Base-by-base conservation (phyloP, 2,329 filamentous ascomycete species). In the Paraphaeosphaeria sporulosa region DNA sequence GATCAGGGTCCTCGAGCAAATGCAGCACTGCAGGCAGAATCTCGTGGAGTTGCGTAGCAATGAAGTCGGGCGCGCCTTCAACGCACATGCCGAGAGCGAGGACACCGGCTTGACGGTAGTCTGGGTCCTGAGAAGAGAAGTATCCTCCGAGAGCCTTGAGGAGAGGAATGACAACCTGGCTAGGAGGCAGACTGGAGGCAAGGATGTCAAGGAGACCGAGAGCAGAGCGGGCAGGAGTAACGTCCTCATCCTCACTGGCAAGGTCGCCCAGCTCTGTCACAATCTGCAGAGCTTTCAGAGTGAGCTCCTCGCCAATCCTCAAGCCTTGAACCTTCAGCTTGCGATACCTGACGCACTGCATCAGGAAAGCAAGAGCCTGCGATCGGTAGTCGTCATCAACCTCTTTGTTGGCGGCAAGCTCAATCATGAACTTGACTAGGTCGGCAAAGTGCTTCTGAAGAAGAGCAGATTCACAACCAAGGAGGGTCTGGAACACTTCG, bases 31-130 rank as follows among this genome's bases (percentile, higher is more conserved):
- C 85, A 51, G 95, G 95, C 77, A 98, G 87, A 67, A 98, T 90
- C 66, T 90, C 87, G 72, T 90, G 86, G 64, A 98, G 87, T 80
- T 99, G 95, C 21, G 94, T 97, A 65, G 92, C 93, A 73, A 98
- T 93, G 80, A 98, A 99, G 78, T 99, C 95, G 17, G 95, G 95
- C 32, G 95, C 94, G 70, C 95, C 95, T 83, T 98, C 95, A 55
- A 97, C 94, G 70, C 92, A 94, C 83, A 94, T 96, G 61, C 94
- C 94, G 5, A 99, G 86, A 51, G 94, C 90, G 64, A 98, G 85
- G 74, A 98, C 95, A 79, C 92, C 94, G 57, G 94, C 94, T 79
- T 94, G 91, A 61, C 94, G 90, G 81, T 91, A 90, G 70, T 92
- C 89, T 38, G 93, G 86, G 72, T 96, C 86, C 61, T 85, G 80